Percentiles rank a stretch among this genome's conserved stretches.
Conservation (phyloP, 441 rosid species). For the Croton laevigatus region DNA sequence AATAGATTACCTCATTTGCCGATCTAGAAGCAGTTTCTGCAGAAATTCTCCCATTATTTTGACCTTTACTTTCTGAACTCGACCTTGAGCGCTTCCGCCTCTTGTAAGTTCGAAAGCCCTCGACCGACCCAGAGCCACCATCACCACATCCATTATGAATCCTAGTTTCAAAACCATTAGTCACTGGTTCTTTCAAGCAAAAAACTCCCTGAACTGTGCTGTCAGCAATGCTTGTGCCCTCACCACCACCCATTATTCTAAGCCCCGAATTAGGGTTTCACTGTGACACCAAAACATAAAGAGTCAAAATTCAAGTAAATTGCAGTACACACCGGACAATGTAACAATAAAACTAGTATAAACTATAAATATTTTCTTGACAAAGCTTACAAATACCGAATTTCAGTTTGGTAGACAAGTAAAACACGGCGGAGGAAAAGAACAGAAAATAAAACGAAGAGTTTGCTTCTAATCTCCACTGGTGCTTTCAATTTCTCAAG, state of each 20-base stretch:
- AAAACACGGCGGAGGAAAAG: conserved; percentile 13
- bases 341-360: conserved; percentile 5
- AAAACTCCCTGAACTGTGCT: conserved; percentile 27
- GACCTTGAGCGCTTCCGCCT: conserved; percentile 51
- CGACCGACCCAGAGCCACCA: conserved; percentile 38
- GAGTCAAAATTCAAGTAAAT: conserved; percentile 13
- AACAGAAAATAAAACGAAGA: not conserved
- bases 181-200: conserved; percentile 34
- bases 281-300: conserved; percentile 15
- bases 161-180: conserved; percentile 35
- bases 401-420: conserved; percentile 4
- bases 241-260: conserved; percentile 43
- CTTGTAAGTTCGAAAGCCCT: conserved; percentile 59
- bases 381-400: not conserved
- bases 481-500: conserved; percentile 7
- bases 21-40: conserved; percentile 34
- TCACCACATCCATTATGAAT: conserved; percentile 34
- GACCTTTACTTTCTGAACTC: conserved; percentile 39
- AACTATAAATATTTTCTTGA: conserved; percentile 1
- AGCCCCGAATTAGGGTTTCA: conserved; percentile 38
- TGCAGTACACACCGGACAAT: conserved; percentile 13
- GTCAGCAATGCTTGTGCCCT: conserved; percentile 40
- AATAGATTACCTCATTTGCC: conserved; percentile 46
- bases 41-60: conserved; percentile 34
- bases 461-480: conserved; percentile 2